Evolutionary conservation across 139 green algal species (phyloP), one percentile per base, ranked within the genome.

Genomic region (Chlorella sp.): DNA sequence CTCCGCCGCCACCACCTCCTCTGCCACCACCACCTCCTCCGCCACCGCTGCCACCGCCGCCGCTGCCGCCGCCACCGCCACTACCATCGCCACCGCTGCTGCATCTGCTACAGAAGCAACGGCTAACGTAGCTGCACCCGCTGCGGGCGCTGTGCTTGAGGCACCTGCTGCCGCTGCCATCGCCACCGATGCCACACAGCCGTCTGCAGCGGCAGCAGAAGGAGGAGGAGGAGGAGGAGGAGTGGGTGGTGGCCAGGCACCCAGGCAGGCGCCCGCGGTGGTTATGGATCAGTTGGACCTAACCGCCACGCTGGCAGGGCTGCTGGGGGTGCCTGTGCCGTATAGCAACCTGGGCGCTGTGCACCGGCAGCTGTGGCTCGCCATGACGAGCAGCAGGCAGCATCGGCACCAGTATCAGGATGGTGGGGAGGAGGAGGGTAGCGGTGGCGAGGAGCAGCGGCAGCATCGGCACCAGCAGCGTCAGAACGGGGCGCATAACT

Each of bases 241-340:
- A 55, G 42, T 26, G 42, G 10, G 42, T 26, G 10, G 42, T 55
- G 42, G 17, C 17, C 22, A 31, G 55, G 22, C 22, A 64, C 55
- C 24, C 14, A 64, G 55, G 20, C 55, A 64, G 24, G 55, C 55
- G 24, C 22, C 55, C 24, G 24, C 55, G 14, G 55, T 64, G 20
- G 35, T 27, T n/a, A 75, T 97, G 67, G 67, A 35, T 10, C 95
- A 98, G 75, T 71, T 97, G 26, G 90, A 97, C 70, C 87, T 98
- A 49, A 88, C 89, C 0, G 81, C 91, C 27, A 94, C 88, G 2
- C 68, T 98, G 31, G 81, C 94, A 1, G 63, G 87, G 63, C 74
- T 97, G 62, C 70, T 98, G 60, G 91, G 88, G 1, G 59, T 97
- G 67, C 91, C 93, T 31, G 83, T 92, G 2, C 92, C 92, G 1